Conservation (phyloP, 2,329 filamentous ascomycete species). For the Leptoxyphium fumago region DNA sequence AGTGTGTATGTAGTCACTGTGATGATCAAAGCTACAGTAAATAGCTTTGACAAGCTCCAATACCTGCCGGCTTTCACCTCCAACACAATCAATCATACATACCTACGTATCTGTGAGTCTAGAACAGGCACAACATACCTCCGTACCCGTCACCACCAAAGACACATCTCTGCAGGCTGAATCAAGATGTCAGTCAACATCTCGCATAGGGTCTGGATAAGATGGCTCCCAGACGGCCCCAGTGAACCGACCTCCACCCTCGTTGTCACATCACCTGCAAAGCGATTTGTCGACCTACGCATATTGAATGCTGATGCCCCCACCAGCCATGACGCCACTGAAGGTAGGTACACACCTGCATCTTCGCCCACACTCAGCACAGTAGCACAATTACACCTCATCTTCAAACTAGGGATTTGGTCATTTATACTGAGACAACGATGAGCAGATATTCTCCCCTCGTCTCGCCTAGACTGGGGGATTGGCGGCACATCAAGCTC, state of each 20-base stretch:
- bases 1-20: too few relatives aligned
- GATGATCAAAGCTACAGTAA: too few relatives aligned
- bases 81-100: too few relatives aligned
- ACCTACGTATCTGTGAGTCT: too few relatives aligned
- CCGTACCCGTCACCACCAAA: neutral
- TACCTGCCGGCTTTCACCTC: too few relatives aligned
- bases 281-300: conserved; percentile 48
- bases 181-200: conserved; percentile 26
- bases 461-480: conserved; percentile 45
- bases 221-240: conserved; percentile 37
- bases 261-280: conserved; percentile 45
- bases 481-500: conserved; percentile 43
- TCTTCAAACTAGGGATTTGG: too few relatives aligned
- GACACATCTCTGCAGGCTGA: neutral
- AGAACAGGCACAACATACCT: too few relatives aligned
- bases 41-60: too few relatives aligned
- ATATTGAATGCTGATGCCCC: conserved; percentile 24
- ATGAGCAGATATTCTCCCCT: conserved; percentile 12
- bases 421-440: too few relatives aligned
- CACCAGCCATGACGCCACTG: neutral
- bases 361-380: neutral
- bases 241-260: conserved; percentile 49
- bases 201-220: conserved; percentile 44
- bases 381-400: too few relatives aligned
- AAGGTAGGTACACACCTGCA: neutral